phyloP scores from a whole-genome alignment of 116 monocot species.

The Iris pallida region DNA sequence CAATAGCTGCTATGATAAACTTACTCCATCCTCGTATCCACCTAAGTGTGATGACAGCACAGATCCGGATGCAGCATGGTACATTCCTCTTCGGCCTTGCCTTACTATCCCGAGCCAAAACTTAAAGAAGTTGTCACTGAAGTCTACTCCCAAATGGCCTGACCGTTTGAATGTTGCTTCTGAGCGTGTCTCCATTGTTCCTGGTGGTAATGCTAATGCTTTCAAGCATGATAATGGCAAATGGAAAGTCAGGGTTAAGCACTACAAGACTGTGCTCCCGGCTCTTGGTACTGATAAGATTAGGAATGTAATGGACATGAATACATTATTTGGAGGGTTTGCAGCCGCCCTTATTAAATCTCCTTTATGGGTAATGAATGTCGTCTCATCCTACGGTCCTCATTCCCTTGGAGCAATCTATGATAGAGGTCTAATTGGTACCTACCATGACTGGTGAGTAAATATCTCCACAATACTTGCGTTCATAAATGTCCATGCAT shows the following conservation, averaged over 20 bases:
- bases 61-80: slow-evolving; percentile 87
- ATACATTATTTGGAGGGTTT: slow-evolving; percentile 84
- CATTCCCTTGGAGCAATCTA: slow-evolving; percentile 73
- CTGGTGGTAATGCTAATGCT: slow-evolving; percentile 50
- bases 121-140: slow-evolving; percentile 52
- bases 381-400: slow-evolving; percentile 77
- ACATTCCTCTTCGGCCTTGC: slow-evolving; percentile 68
- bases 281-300: slow-evolving; percentile 65
- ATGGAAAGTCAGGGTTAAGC: slow-evolving; percentile 70
- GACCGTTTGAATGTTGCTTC: slow-evolving; percentile 51
- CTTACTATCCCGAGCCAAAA: slow-evolving; percentile 45
- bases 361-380: slow-evolving; percentile 95
- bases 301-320: slow-evolving; percentile 95
- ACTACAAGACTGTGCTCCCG: slow-evolving; percentile 68
- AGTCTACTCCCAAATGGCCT: slow-evolving; percentile 79
- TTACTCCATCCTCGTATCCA: slow-evolving; percentile 43
- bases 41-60: slow-evolving; percentile 84
- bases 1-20: slow-evolving; percentile 59
- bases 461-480: not conserved
- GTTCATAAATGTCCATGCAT: not conserved
- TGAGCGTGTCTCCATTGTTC: slow-evolving; percentile 55
- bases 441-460: slow-evolving; percentile 87
- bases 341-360: slow-evolving; percentile 61
- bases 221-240: slow-evolving; percentile 87
- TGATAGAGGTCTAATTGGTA: slow-evolving; percentile 82